These are phyloP conservation scores for Mycosphaerelloides madeirae DNA, from an alignment of 2,329 filamentous ascomycete genomes.

Conservation along the genomic window DNA sequence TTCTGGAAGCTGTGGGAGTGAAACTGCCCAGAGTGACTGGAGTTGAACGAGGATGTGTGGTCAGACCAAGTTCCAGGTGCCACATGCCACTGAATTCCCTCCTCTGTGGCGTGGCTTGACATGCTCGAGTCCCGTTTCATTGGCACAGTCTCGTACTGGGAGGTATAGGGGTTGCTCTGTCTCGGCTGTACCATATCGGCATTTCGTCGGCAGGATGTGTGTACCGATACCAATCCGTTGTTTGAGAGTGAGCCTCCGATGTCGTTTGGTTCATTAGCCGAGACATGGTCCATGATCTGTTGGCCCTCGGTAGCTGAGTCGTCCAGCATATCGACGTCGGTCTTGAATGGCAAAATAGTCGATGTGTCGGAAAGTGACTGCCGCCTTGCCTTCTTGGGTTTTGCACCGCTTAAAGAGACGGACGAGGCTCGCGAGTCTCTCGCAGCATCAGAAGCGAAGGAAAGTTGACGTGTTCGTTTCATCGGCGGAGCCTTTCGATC, in stretches of 20 bases:
- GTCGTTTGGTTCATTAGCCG: no score
- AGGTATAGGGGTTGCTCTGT: slow-evolving; percentile 1
- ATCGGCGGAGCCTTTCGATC: slow-evolving; percentile 6
- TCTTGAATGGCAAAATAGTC: neutral
- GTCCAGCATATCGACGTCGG: neutral
- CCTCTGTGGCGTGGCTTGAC: neutral
- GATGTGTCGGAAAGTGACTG: slow-evolving; percentile 6
- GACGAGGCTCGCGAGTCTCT: slow-evolving; percentile 13
- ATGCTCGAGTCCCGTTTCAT: slow-evolving; percentile 4
- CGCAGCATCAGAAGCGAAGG: slow-evolving; percentile 6
- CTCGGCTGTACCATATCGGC: neutral
- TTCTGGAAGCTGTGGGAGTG: neutral
- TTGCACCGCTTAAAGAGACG: slow-evolving; percentile 5
- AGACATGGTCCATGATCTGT: no score
- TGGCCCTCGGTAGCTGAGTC: no score
- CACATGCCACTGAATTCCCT: neutral
- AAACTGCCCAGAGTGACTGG: neutral
- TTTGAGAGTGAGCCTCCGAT: no score
- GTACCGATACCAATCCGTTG: no score
- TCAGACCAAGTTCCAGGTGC: neutral
- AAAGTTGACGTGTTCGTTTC: slow-evolving; percentile 10
- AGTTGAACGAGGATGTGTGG: neutral
- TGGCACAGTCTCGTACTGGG: neutral
- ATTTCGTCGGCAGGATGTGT: no score
- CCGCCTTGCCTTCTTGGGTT: slow-evolving; percentile 10